Conservation (phyloP, 2,329 filamentous ascomycete genomes). For the Lomentospora prolificans region DNA sequence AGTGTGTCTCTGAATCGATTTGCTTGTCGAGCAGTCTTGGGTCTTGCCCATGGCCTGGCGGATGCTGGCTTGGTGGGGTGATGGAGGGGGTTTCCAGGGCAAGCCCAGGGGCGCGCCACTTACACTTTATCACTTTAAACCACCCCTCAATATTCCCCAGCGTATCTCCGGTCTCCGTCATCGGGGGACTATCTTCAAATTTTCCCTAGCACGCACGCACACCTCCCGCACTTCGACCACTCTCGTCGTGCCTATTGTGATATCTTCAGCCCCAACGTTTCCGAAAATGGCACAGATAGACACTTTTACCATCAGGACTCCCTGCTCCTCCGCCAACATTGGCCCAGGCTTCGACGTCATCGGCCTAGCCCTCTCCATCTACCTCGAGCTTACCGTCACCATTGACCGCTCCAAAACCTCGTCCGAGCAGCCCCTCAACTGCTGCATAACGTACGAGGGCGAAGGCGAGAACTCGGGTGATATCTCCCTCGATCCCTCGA, state of each 20-base stretch:
- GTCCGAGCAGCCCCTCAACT: constrained; percentile 64
- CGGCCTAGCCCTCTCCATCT: constrained; percentile 85
- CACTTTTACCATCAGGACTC: constrained; percentile 66
- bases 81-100: background rate
- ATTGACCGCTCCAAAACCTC: constrained; percentile 48
- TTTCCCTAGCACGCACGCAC: background rate
- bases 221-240: background rate
- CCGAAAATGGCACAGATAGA: constrained; percentile 29
- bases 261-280: background rate
- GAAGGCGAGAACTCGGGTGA: constrained; percentile 59
- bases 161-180: background rate
- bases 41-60: too few species aligned
- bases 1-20: too few species aligned
- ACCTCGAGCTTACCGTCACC: constrained; percentile 80
- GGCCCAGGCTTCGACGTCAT: constrained; percentile 97
- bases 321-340: constrained; percentile 95
- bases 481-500: constrained; percentile 73
- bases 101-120: background rate
- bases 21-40: too few species aligned
- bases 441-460: constrained; percentile 83
- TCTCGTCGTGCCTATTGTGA: background rate
- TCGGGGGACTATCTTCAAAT: background rate
- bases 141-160: background rate
- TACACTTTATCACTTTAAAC: background rate
- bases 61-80: background rate